Evolutionary conservation across 805 yeast species (phyloP).

Genomic region (Metschnikowia kofuensis): DNA sequence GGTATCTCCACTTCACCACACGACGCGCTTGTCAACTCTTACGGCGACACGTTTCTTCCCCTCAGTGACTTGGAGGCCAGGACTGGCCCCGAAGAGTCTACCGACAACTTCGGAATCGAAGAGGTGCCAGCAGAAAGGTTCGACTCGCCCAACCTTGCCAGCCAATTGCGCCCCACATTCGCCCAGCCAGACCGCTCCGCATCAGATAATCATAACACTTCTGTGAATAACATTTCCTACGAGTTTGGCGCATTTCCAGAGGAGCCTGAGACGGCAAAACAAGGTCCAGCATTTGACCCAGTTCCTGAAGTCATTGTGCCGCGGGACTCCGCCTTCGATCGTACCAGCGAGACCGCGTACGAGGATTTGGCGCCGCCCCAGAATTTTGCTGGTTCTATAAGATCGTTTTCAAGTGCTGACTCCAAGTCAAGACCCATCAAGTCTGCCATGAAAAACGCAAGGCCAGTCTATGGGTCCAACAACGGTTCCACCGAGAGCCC

Average conservation of each 20-base stretch:
- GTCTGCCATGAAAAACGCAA: slow-evolving; percentile 49
- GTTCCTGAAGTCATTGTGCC: slow-evolving; percentile 7
- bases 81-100: slow-evolving; percentile 7
- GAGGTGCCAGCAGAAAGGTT: slow-evolving; percentile 21
- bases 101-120: slow-evolving; percentile 26
- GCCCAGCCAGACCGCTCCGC: not conserved
- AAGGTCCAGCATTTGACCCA: slow-evolving; percentile 20
- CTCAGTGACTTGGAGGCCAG: slow-evolving; percentile 4
- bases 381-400: slow-evolving; percentile 28
- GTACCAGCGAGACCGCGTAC: slow-evolving; percentile 27
- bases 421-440: slow-evolving; percentile 28
- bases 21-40: slow-evolving; percentile 8
- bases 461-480: slow-evolving; percentile 20
- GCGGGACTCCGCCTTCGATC: slow-evolving; percentile 22
- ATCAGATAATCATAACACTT: not conserved
- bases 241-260: slow-evolving; percentile 4
- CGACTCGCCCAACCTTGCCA: slow-evolving; percentile 23
- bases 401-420: slow-evolving; percentile 28
- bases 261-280: not conserved
- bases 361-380: slow-evolving; percentile 13
- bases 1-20: slow-evolving; percentile 8
- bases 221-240: slow-evolving; percentile 1
- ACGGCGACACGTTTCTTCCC: slow-evolving; percentile 9
- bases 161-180: slow-evolving; percentile 14
- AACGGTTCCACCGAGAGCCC: slow-evolving; percentile 24